Percentiles rank a stretch among this genome's conserved stretches.
phyloP scores from a whole-genome alignment of 2,329 filamentous ascomycete genomes.

The Colletotrichum tropicicola region DNA sequence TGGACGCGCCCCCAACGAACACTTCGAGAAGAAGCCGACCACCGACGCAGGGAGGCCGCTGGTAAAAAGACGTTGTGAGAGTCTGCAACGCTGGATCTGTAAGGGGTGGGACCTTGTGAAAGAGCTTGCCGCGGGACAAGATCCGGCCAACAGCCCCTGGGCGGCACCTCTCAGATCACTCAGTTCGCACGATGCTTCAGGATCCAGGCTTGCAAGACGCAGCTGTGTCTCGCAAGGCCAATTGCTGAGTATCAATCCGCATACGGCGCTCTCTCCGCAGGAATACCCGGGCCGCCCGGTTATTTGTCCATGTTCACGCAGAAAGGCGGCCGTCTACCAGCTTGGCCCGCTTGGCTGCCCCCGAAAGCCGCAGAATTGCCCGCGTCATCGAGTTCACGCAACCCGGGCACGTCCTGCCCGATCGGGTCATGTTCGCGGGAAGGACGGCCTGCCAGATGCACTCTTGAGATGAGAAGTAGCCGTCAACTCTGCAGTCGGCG shows the following conservation, averaged over 20 bases:
- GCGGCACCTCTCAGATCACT: slow-evolving; percentile 1
- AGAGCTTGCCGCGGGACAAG: not conserved
- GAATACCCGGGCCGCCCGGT: too few relatives aligned
- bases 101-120: not conserved
- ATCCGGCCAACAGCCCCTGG: not conserved
- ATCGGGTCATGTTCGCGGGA: slow-evolving; percentile 8
- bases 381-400: slow-evolving; percentile 10
- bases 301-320: too few relatives aligned
- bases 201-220: too few relatives aligned
- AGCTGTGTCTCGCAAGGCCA: too few relatives aligned
- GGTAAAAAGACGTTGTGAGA: not conserved
- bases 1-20: slow-evolving; percentile 1
- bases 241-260: too few relatives aligned
- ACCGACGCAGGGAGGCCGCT: slow-evolving; percentile 17
- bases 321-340: too few relatives aligned
- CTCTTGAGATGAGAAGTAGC: not conserved
- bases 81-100: not conserved
- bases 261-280: too few relatives aligned
- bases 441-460: not conserved
- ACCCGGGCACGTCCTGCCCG: slow-evolving; percentile 2
- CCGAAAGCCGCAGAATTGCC: slow-evolving; percentile 12
- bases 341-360: too few relatives aligned
- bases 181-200: not conserved
- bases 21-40: slow-evolving; percentile 21
- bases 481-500: not conserved